Conservation (phyloP, 305 asterid genomes). For the Fraxinus angustifolia region DNA sequence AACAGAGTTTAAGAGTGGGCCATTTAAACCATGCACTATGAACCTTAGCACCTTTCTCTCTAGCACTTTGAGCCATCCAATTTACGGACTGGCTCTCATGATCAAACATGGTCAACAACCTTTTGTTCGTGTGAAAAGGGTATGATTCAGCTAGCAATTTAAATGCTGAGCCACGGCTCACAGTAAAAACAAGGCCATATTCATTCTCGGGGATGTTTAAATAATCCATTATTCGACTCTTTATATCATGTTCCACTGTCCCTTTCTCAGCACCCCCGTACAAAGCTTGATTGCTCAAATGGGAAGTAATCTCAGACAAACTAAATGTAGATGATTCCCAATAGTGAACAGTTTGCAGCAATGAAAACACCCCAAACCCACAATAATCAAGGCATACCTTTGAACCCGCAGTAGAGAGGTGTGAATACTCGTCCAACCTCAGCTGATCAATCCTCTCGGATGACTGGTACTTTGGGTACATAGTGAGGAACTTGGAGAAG, state of each 20-base stretch:
- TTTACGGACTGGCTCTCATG: slow-evolving; percentile 94
- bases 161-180: slow-evolving; percentile 92
- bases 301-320: slow-evolving; percentile 89
- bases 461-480: slow-evolving; percentile 78
- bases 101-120: slow-evolving; percentile 89
- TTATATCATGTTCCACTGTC: slow-evolving; percentile 76
- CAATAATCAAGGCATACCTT: slow-evolving; percentile 30
- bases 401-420: slow-evolving; percentile 52
- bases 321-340: slow-evolving; percentile 91
- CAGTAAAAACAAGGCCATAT: slow-evolving; percentile 91
- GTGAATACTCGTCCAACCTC: slow-evolving; percentile 78
- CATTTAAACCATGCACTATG: slow-evolving; percentile 91
- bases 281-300: slow-evolving; percentile 86
- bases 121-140: slow-evolving; percentile 83
- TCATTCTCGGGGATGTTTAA: slow-evolving; percentile 89
- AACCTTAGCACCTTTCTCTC: slow-evolving; percentile 93
- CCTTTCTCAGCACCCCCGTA: slow-evolving; percentile 88
- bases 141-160: slow-evolving; percentile 82
- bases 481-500: slow-evolving; percentile 70
- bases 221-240: slow-evolving; percentile 82
- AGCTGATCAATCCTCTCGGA: slow-evolving; percentile 85
- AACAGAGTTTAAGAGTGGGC: slow-evolving; percentile 93
- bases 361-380: slow-evolving; percentile 92
- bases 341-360: slow-evolving; percentile 73
- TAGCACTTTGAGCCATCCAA: slow-evolving; percentile 90